Conservation (phyloP, 1,284 basidiomycete genomes). For the Sporisorium graminicola region DNA sequence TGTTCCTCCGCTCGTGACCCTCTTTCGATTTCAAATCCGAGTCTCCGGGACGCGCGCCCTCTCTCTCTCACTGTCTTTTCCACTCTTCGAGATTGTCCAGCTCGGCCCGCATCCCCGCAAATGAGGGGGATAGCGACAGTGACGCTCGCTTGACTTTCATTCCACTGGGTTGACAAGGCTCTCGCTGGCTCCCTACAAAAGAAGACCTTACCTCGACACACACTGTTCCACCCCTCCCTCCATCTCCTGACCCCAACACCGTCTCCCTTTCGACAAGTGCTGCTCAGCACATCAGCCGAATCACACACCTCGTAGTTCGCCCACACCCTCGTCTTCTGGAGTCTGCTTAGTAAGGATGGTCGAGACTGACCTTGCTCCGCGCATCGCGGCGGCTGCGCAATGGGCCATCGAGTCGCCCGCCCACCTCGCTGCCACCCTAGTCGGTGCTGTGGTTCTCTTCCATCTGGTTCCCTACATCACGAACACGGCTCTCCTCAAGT, state of each 20-base stretch:
- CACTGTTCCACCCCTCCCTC: constrained; percentile 7
- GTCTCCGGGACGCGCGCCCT: too few species aligned
- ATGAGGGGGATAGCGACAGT: too few species aligned
- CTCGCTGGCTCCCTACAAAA: background rate
- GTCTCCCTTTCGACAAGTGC: background rate
- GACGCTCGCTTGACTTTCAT: background rate
- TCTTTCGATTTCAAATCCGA: too few species aligned
- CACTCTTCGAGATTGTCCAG: too few species aligned
- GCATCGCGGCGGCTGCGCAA: constrained; percentile 27
- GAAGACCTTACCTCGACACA: background rate
- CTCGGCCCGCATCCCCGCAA: background rate
- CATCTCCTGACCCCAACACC: background rate
- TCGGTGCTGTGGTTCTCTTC: constrained; percentile 47
- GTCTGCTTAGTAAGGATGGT: constrained; percentile 20
- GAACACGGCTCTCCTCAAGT: constrained; percentile 33
- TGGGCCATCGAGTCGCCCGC: constrained; percentile 40
- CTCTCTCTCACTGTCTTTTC: background rate
- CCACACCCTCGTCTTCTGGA: background rate
- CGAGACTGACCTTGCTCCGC: constrained; percentile 39
- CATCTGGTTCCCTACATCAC: constrained; percentile 50
- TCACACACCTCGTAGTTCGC: background rate
- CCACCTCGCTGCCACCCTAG: constrained; percentile 32
- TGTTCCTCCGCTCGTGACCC: too few species aligned
- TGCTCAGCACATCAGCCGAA: background rate
- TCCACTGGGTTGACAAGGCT: background rate